Percentiles rank a stretch among this genome's conserved stretches.
Evolutionary conservation across 306 rosid genomes (phyloP).

Genomic region (Medicago ruthenica): DNA sequence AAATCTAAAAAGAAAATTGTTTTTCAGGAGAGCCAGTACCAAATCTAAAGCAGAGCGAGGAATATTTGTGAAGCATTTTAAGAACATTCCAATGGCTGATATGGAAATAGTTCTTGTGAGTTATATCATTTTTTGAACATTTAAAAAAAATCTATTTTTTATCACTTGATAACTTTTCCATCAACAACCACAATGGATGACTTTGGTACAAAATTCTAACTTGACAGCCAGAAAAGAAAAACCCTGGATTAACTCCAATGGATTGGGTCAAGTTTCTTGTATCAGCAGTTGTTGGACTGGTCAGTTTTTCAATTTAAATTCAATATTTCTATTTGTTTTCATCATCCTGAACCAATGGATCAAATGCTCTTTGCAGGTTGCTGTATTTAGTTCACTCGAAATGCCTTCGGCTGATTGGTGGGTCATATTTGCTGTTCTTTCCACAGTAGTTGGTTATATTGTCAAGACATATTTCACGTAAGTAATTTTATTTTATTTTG

Average conservation of each 20-base stretch:
- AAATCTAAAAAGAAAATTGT: constrained; percentile 47
- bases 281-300: constrained; percentile 95
- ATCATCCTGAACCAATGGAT: constrained; percentile 39
- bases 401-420: constrained; percentile 83
- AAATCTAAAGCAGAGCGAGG: constrained; percentile 68
- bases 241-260: constrained; percentile 98
- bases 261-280: constrained; percentile 94
- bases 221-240: constrained; percentile 94
- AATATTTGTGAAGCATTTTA: constrained; percentile 92
- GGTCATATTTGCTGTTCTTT: constrained; percentile 82
- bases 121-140: constrained; percentile 57
- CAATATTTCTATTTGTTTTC: constrained; percentile 25
- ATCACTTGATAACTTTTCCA: constrained; percentile 42
- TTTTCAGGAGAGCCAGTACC: constrained; percentile 69
- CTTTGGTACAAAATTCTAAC: constrained; percentile 41
- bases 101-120: constrained; percentile 98
- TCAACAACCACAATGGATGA: constrained; percentile 38
- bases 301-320: constrained; percentile 47
- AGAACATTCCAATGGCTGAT: constrained; percentile 97
- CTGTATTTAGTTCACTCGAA: constrained; percentile 82
- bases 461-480: constrained; percentile 97
- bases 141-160: constrained; percentile 64
- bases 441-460: constrained; percentile 84
- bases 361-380: constrained; percentile 65
- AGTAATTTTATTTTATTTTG: background rate